These are phyloP conservation scores for Volvox africanus DNA, from an alignment of 139 green algal genomes.

Conservation along the genomic window DNA sequence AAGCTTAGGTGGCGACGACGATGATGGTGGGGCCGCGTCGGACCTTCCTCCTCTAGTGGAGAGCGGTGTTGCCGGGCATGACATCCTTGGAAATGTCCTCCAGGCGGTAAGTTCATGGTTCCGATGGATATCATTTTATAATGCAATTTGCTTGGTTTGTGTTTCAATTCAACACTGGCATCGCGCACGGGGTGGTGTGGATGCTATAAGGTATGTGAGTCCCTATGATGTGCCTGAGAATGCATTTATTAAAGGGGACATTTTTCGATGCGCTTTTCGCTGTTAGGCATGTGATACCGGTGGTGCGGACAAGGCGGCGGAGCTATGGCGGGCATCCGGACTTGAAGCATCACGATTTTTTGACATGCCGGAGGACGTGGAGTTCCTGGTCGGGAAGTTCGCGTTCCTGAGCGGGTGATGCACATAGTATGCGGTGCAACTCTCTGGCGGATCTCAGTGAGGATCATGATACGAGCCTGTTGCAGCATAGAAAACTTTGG, in stretches of 20 bases:
- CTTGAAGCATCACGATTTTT: conserved; percentile 15
- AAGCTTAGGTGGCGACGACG: not conserved
- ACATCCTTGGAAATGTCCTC: conserved; percentile 18
- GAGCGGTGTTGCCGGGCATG: conserved; percentile 2
- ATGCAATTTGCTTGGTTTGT: too few species aligned
- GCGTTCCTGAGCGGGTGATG: conserved; percentile 26
- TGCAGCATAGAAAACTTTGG: not conserved
- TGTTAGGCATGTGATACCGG: not conserved
- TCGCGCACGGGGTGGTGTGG: too few species aligned
- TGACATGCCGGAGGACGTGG: conserved; percentile 21
- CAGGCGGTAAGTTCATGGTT: conserved; percentile 17
- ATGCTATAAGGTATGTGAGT: too few species aligned
- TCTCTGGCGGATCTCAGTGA: not conserved
- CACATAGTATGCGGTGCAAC: not conserved
- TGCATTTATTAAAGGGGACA: too few species aligned
- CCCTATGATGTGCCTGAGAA: too few species aligned
- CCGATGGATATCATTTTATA: too few species aligned
- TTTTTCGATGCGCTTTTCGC: not conserved
- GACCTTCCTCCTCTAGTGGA: conserved; percentile 37
- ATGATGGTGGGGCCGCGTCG: not conserved
- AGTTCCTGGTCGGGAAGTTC: not conserved
- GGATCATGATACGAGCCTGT: not conserved
- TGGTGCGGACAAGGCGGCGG: conserved; percentile 11
- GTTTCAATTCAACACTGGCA: too few species aligned
- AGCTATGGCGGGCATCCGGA: conserved; percentile 26